Evolutionary conservation across 306 rosid species (phyloP).

Genomic region (Canavalia gladiata): DNA sequence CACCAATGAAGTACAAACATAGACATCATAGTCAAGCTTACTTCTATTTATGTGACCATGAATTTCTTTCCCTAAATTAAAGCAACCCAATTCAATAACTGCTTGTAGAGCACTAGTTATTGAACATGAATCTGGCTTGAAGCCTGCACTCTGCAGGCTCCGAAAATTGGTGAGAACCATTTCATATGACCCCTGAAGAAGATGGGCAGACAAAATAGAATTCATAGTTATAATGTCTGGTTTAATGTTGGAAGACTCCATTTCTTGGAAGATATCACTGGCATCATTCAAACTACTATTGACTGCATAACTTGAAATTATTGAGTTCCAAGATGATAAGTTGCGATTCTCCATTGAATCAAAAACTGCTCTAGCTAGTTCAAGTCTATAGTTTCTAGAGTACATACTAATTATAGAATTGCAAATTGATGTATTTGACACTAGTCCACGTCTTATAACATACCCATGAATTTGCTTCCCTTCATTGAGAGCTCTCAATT

Average conservation of each 20-base stretch:
- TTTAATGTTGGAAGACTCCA: slow-evolving; percentile 57
- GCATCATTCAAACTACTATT: slow-evolving; percentile 62
- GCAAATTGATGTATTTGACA: slow-evolving; percentile 62
- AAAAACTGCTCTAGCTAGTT: slow-evolving; percentile 63
- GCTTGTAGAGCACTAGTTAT: slow-evolving; percentile 72
- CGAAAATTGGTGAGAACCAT: slow-evolving; percentile 54
- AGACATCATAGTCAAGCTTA: slow-evolving; percentile 65
- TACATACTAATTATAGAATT: slow-evolving; percentile 76
- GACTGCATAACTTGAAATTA: slow-evolving; percentile 61
- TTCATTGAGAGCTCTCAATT: slow-evolving; percentile 67
- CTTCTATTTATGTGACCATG: slow-evolving; percentile 70
- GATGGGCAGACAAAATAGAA: slow-evolving; percentile 73
- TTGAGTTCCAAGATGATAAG: slow-evolving; percentile 76
- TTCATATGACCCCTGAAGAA: slow-evolving; percentile 60
- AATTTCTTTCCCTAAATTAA: slow-evolving; percentile 67
- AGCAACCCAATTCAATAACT: slow-evolving; percentile 57
- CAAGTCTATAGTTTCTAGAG: slow-evolving; percentile 64
- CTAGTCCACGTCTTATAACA: slow-evolving; percentile 58
- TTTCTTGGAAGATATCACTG: slow-evolving; percentile 52
- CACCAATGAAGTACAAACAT: slow-evolving; percentile 67
- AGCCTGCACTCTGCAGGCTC: slow-evolving; percentile 58
- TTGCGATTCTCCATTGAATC: slow-evolving; percentile 62
- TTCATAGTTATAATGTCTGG: slow-evolving; percentile 83
- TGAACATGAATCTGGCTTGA: slow-evolving; percentile 68
- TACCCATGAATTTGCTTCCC: slow-evolving; percentile 86